These are phyloP conservation scores for Wallacemonas sp. DNA, from an alignment of 208 protist genomes.

Conservation along the genomic window DNA sequence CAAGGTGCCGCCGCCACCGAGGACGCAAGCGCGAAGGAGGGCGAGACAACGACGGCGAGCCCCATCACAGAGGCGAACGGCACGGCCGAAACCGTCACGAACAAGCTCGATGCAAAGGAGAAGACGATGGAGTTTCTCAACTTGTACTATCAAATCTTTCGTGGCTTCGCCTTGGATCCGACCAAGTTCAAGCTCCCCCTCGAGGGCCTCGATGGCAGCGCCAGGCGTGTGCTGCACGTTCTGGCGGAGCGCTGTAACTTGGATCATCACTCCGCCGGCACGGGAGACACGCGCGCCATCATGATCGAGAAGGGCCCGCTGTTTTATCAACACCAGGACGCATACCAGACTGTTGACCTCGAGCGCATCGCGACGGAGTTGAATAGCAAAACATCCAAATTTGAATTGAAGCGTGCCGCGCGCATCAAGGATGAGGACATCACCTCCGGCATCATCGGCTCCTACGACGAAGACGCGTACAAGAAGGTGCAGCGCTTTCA, in stretches of 20 bases:
- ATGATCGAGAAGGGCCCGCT: conserved; percentile 84
- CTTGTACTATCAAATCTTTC: conserved; percentile 67
- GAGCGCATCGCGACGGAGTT: conserved; percentile 51
- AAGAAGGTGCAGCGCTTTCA: conserved; percentile 57
- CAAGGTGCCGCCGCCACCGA: background rate
- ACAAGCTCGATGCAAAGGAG: conserved; percentile 52
- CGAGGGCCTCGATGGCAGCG: conserved; percentile 49
- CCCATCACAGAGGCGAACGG: background rate
- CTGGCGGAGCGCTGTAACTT: conserved; percentile 88
- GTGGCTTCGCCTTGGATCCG: conserved; percentile 74
- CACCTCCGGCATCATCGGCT: conserved; percentile 51
- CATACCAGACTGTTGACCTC: conserved; percentile 42
- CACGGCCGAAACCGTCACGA: conserved; percentile 8
- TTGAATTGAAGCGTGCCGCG: conserved; percentile 46
- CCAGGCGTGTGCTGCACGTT: conserved; percentile 69
- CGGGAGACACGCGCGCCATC: conserved; percentile 48
- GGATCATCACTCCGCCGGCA: conserved; percentile 65
- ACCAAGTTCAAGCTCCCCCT: conserved; percentile 73
- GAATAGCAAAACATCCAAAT: conserved; percentile 68
- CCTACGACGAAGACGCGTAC: conserved; percentile 76
- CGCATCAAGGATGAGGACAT: conserved; percentile 34
- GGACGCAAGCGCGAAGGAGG: background rate
- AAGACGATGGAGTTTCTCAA: conserved; percentile 66
- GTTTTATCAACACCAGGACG: conserved; percentile 73
- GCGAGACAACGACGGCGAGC: background rate